Conservation (phyloP, 1,284 basidiomycete genomes). For the Ceratobasidium theobromae region DNA sequence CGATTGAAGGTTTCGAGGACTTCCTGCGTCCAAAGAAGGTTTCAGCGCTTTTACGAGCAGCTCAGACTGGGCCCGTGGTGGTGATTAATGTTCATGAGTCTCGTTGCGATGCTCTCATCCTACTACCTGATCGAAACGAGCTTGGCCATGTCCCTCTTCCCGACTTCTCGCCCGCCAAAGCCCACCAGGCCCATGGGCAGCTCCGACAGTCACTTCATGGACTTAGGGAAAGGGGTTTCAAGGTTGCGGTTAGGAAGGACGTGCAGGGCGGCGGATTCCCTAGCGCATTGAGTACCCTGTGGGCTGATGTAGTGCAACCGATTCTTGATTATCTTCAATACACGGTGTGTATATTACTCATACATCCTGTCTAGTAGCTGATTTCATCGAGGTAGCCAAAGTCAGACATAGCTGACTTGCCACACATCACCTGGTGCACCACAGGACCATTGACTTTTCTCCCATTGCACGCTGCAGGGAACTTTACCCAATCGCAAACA, state of each 20-base stretch:
- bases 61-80: neutral
- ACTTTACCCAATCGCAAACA: neutral
- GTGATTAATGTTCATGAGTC: neutral
- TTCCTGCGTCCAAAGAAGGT: neutral
- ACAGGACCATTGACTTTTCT: neutral
- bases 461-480: neutral
- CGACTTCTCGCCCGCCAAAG: neutral
- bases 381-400: neutral
- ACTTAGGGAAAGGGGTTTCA: too few species aligned
- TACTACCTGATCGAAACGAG: neutral
- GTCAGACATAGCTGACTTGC: neutral
- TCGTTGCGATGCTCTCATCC: too few species aligned
- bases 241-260: too few species aligned
- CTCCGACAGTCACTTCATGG: too few species aligned
- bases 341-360: neutral
- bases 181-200: neutral
- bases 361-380: too few species aligned
- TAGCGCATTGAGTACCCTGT: neutral
- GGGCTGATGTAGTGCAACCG: neutral
- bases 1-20: neutral
- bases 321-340: neutral
- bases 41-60: neutral
- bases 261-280: too few species aligned
- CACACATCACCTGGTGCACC: slow-evolving; percentile 1
- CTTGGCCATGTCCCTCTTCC: neutral